Evolutionary conservation across 345 rosid genomes (phyloP).

Genomic region (Corchorus capsularis): DNA sequence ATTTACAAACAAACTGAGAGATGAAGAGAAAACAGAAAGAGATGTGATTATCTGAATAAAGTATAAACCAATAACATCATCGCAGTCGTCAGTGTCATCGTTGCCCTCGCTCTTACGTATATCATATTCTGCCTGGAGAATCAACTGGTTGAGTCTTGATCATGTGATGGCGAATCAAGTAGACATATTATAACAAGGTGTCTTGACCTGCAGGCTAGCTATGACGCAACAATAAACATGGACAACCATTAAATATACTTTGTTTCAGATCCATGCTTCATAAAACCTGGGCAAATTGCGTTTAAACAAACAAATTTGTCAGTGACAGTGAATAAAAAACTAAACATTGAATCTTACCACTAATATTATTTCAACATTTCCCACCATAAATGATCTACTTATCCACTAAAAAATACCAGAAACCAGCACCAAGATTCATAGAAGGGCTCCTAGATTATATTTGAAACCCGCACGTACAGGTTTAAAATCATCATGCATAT

Average conservation of each 20-base stretch:
- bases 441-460: background rate
- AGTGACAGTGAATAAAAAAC: background rate
- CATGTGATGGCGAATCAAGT: slow-evolving; percentile 7
- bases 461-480: slow-evolving; percentile 10
- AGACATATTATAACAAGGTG: background rate
- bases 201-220: slow-evolving; percentile 1
- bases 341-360: background rate
- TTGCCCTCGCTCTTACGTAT: background rate
- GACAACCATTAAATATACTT: background rate
- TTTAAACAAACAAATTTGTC: background rate
- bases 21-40: background rate
- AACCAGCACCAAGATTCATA: slow-evolving; percentile 11
- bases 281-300: background rate
- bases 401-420: background rate
- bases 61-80: background rate
- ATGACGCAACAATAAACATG: slow-evolving; percentile 2
- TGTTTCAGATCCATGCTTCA: background rate
- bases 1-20: background rate
- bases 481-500: background rate
- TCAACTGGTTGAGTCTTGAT: background rate
- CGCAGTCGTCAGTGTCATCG: background rate
- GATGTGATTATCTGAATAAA: background rate
- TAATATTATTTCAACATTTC: background rate
- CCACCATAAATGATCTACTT: background rate
- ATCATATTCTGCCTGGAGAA: background rate